phyloP scores from a whole-genome alignment of 495 filamentous ascomycete species.

The Barbatosphaeria neglecta region DNA sequence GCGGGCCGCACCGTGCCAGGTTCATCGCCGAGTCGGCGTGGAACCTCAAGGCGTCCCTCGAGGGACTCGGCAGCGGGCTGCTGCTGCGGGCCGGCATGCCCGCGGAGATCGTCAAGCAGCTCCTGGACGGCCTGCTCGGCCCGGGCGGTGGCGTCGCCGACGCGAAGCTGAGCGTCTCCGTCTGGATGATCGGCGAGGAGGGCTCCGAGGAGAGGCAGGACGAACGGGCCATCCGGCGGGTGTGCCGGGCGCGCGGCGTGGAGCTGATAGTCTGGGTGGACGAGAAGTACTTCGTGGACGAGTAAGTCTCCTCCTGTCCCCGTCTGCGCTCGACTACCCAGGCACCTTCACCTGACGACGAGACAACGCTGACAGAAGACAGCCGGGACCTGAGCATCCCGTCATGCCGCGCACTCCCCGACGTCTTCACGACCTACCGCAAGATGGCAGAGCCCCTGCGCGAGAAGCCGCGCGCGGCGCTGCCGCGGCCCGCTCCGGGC shows the following conservation, averaged over 20 bases:
- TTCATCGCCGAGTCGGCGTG: constrained; percentile 58
- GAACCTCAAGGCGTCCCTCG: constrained; percentile 49
- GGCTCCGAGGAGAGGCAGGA: constrained; percentile 53
- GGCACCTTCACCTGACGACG: not conserved
- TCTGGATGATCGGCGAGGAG: constrained; percentile 61
- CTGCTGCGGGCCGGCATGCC: constrained; percentile 49
- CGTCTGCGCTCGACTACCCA: not conserved
- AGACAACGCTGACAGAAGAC: not conserved
- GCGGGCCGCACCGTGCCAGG: constrained; percentile 53
- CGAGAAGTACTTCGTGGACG: constrained; percentile 64
- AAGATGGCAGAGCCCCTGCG: constrained; percentile 56
- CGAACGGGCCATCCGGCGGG: constrained; percentile 36
- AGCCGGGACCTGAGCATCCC: constrained; percentile 47
- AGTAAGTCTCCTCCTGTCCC: constrained; percentile 36
- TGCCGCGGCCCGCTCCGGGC: constrained; percentile 29
- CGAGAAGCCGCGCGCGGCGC: constrained; percentile 37
- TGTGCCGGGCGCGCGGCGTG: constrained; percentile 34
- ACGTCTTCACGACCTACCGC: constrained; percentile 57
- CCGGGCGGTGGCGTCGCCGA: no score
- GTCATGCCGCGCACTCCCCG: constrained; percentile 41
- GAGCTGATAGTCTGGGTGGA: constrained; percentile 52
- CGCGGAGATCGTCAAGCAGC: constrained; percentile 37
- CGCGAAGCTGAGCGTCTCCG: constrained; percentile 39
- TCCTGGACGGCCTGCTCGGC: constrained; percentile 37
- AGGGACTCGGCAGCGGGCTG: constrained; percentile 44